phyloP scores from a whole-genome alignment of 768 basidiomycete genomes.

The Lentinula aciculospora region DNA sequence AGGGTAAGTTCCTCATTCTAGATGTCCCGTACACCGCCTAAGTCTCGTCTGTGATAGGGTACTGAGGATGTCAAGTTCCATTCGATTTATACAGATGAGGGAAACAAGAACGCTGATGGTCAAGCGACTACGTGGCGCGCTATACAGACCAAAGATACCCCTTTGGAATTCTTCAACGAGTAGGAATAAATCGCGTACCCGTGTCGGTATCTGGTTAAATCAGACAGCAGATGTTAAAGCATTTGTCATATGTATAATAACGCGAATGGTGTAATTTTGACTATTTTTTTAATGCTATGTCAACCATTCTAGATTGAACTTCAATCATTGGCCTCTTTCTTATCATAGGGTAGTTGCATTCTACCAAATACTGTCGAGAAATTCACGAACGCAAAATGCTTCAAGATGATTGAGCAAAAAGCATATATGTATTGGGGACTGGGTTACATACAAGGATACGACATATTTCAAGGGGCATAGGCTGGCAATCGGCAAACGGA shows the following conservation, averaged over 20 bases:
- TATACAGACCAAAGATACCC: slow-evolving; percentile 51
- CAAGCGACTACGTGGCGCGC: slow-evolving; percentile 58
- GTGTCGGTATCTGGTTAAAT: too few species aligned
- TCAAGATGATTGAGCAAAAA: background rate
- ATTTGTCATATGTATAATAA: too few species aligned
- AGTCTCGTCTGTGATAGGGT: slow-evolving; percentile 34
- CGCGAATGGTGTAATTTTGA: too few species aligned
- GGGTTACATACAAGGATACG: background rate
- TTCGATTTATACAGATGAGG: slow-evolving; percentile 63
- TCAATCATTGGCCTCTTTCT: too few species aligned
- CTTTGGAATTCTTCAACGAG: slow-evolving; percentile 70
- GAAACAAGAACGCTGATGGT: slow-evolving; percentile 36
- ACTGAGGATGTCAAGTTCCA: slow-evolving; percentile 64
- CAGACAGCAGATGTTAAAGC: background rate
- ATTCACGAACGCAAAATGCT: too few species aligned
- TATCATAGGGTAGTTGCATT: too few species aligned
- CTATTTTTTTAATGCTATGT: too few species aligned
- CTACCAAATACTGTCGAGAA: too few species aligned
- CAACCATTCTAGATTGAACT: too few species aligned
- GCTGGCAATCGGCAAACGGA: background rate
- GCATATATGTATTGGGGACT: background rate
- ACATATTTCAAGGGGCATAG: background rate
- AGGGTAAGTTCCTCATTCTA: slow-evolving; percentile 33
- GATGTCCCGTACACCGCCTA: background rate
- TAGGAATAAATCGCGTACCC: slow-evolving; percentile 21